Evolutionary conservation across 441 rosid species (phyloP).

Genomic region (Croton laevigatus): DNA sequence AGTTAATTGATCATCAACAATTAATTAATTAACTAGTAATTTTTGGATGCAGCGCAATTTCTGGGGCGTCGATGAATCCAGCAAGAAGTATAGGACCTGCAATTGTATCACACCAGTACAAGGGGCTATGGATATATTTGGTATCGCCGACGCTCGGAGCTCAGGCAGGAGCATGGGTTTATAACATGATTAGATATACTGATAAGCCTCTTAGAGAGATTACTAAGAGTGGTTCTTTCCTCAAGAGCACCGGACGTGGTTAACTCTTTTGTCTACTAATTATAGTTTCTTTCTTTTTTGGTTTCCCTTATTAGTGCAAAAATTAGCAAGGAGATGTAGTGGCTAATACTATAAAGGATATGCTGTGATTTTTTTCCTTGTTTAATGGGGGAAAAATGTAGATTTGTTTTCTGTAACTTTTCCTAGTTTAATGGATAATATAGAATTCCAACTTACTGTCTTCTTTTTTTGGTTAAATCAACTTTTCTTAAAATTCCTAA

Average conservation of each 20-base stretch:
- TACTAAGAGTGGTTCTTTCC: constrained; percentile 68
- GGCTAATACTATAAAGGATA: background rate
- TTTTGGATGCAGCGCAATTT: constrained; percentile 48
- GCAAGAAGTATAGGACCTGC: constrained; percentile 92
- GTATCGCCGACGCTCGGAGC: constrained; percentile 66
- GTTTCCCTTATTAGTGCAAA: background rate
- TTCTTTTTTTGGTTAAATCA: too few species aligned
- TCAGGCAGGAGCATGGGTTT: constrained; percentile 69
- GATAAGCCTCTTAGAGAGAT: constrained; percentile 81
- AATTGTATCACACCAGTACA: constrained; percentile 43
- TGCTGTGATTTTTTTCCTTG: background rate
- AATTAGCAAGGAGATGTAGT: background rate
- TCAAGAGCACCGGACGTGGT: constrained; percentile 29
- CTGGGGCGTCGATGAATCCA: constrained; percentile 96
- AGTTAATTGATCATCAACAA: background rate
- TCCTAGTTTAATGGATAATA: background rate
- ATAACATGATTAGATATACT: constrained; percentile 68
- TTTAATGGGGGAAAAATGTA: background rate
- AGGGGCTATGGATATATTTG: constrained; percentile 70
- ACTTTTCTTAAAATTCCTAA: too few species aligned
- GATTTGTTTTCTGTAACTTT: background rate
- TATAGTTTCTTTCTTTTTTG: background rate
- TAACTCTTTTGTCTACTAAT: background rate
- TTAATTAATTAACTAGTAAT: constrained; percentile 3
- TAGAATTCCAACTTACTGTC: too few species aligned